A percentile compares a stretch with the other conserved stretches of the same genome.
Evolutionary conservation across 345 rosid species (phyloP).

Genomic region (thale cress (Arabidopsis thaliana)): DNA sequence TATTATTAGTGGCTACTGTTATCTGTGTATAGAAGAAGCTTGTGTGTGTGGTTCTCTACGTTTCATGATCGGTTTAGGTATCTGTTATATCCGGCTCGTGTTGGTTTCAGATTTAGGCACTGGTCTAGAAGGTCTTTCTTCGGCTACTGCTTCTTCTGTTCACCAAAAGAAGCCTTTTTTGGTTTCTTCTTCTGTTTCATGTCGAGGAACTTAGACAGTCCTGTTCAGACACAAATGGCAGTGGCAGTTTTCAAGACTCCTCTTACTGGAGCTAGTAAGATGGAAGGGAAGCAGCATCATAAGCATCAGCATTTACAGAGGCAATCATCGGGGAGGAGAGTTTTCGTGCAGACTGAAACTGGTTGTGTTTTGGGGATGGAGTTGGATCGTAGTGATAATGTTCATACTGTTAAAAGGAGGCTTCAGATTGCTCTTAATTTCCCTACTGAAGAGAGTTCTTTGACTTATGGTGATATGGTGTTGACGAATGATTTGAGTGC

Average conservation of each 20-base stretch:
- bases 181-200: constrained; percentile 60
- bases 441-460: constrained; percentile 77
- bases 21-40: neutral
- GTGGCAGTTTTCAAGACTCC: constrained; percentile 81
- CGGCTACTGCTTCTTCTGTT: constrained; percentile 49
- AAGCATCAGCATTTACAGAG: constrained; percentile 38
- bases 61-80: constrained; percentile 59
- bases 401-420: constrained; percentile 91
- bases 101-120: constrained; percentile 53
- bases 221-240: constrained; percentile 98
- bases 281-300: constrained; percentile 64
- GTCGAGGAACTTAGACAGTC: constrained; percentile 91
- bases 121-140: constrained; percentile 55
- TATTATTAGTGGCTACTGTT: neutral
- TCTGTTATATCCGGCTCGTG: constrained; percentile 33
- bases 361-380: constrained; percentile 99
- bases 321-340: constrained; percentile 79
- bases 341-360: constrained; percentile 94
- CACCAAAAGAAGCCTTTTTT: constrained; percentile 25
- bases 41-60: constrained; percentile 20
- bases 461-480: constrained; percentile 87
- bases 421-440: constrained; percentile 88
- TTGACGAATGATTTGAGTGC: constrained; percentile 90
- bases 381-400: constrained; percentile 91
- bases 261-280: constrained; percentile 56